These are phyloP conservation scores for Boletus coccyginus DNA, from an alignment of 768 basidiomycete genomes.

Conservation along the genomic window DNA sequence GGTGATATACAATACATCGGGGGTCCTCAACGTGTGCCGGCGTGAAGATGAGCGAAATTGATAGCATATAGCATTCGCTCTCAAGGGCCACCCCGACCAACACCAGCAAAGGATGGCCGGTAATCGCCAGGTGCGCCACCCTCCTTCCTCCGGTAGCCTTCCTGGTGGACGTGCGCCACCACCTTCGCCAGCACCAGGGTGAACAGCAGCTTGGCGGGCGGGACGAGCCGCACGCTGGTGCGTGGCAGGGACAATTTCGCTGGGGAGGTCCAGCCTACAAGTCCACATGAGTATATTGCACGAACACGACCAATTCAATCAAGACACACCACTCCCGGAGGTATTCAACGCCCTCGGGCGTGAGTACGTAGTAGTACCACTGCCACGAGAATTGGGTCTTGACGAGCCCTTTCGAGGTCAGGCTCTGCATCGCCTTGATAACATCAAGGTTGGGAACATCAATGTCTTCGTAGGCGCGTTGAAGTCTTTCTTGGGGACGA, in stretches of 20 bases:
- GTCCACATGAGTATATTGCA: neutral
- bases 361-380: slow-evolving; percentile 97
- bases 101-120: slow-evolving; percentile 84
- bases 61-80: slow-evolving; percentile 41
- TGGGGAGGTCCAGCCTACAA: slow-evolving; percentile 84
- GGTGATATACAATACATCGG: neutral
- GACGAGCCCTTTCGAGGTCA: slow-evolving; percentile 78
- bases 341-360: slow-evolving; percentile 95
- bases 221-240: slow-evolving; percentile 96
- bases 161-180: slow-evolving; percentile 85
- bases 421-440: slow-evolving; percentile 68
- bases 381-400: slow-evolving; percentile 99
- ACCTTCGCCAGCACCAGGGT: slow-evolving; percentile 69
- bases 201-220: slow-evolving; percentile 74
- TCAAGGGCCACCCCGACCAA: slow-evolving; percentile 84
- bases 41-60: neutral
- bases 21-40: neutral
- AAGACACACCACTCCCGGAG: slow-evolving; percentile 77
- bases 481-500: slow-evolving; percentile 99
- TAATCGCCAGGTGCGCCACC: slow-evolving; percentile 84
- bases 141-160: slow-evolving; percentile 89
- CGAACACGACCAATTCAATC: neutral
- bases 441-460: slow-evolving; percentile 69
- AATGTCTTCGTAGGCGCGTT: slow-evolving; percentile 92
- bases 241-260: slow-evolving; percentile 94